Percentiles rank a stretch among this genome's conserved stretches.
Conservation (phyloP, 345 rosid species). For the Aurinia saxatilis region DNA sequence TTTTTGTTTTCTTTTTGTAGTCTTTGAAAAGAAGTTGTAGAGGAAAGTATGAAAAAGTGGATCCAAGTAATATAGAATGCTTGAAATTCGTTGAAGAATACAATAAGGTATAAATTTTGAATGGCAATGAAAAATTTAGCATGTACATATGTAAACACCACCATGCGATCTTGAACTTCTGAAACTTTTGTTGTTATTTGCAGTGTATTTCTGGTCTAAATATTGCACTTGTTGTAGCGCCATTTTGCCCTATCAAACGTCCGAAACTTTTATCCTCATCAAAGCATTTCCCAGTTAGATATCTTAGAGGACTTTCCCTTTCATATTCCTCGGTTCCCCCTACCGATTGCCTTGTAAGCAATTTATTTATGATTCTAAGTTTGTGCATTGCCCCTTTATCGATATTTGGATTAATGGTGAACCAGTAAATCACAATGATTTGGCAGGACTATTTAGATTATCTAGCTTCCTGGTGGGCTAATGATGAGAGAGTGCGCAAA, state of each 20-base stretch:
- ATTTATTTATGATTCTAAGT: not conserved
- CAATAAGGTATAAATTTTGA: not conserved
- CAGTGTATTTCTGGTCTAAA: not conserved
- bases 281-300: not conserved
- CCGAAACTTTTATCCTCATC: not conserved
- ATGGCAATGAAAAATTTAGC: not conserved
- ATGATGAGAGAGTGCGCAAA: slow-evolving; percentile 11
- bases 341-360: not conserved
- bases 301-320: not conserved
- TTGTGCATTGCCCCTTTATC: not conserved
- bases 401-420: too few relatives aligned
- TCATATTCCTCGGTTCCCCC: not conserved
- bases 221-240: not conserved
- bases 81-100: not conserved
- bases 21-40: not conserved
- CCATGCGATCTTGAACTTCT: not conserved
- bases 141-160: not conserved
- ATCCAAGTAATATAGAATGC: slow-evolving; percentile 5
- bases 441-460: not conserved
- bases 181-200: not conserved
- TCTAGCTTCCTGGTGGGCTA: not conserved
- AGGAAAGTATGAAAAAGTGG: not conserved
- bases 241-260: not conserved
- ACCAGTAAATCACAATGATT: too few relatives aligned
- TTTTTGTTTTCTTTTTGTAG: not conserved